Conservation (phyloP, 345 rosid genomes). For the Tarenaya hassleriana region DNA sequence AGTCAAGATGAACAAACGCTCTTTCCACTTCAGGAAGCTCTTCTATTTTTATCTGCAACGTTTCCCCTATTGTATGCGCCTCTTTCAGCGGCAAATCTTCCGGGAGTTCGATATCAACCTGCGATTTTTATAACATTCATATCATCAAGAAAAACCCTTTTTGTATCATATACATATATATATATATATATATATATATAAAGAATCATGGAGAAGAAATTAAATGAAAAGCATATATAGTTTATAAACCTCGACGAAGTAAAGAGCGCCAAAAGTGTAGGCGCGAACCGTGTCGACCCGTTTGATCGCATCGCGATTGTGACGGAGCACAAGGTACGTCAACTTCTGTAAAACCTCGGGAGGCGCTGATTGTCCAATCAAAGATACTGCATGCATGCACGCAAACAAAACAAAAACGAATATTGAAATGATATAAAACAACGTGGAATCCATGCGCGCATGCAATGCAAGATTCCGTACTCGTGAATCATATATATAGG, state of each 20-base stretch:
- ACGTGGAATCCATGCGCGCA: too few species aligned
- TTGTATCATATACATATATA: too few species aligned
- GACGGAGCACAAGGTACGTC: slow-evolving; percentile 67
- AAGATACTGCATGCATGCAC: slow-evolving; percentile 44
- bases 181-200: too few species aligned
- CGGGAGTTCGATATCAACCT: slow-evolving; percentile 87
- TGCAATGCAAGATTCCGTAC: too few species aligned
- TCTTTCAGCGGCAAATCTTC: slow-evolving; percentile 69
- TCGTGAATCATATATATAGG: too few species aligned
- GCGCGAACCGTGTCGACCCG: slow-evolving; percentile 90
- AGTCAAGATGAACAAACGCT: slow-evolving; percentile 90
- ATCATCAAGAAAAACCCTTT: too few species aligned
- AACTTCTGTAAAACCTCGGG: slow-evolving; percentile 74
- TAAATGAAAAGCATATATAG: too few species aligned
- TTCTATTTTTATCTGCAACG: slow-evolving; percentile 76
- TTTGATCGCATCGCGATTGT: slow-evolving; percentile 49
- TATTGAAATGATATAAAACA: slow-evolving; percentile 1
- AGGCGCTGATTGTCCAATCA: slow-evolving; percentile 87
- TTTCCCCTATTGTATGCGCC: slow-evolving; percentile 76
- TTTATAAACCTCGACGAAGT: slow-evolving; percentile 93
- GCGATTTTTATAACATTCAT: slow-evolving; percentile 11
- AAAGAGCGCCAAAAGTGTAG: slow-evolving; percentile 85
- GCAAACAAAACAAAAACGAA: background rate
- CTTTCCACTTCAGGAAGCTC: slow-evolving; percentile 81
- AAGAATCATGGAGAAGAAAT: too few species aligned